Base-by-base conservation (phyloP, 805 yeast species). In the Blastobotrys terrestris region DNA sequence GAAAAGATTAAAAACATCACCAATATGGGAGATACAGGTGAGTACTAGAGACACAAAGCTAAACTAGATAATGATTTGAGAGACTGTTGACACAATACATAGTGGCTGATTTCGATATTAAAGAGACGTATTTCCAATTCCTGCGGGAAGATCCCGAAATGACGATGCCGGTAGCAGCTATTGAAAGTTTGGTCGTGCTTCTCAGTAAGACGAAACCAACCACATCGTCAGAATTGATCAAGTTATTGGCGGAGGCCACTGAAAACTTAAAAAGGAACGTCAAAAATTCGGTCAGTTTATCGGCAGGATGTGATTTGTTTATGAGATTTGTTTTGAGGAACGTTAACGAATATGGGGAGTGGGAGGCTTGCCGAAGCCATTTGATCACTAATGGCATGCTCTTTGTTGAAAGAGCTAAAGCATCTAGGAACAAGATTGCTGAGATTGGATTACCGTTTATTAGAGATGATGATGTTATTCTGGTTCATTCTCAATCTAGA, bases 151-250 rank as follows among this genome's bases (percentile, higher is more conserved):
- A 94, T 70, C 77, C 87, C n/a, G 98, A 94, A 53, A 87, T 94
- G 83, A 91, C 99, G 3, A 94, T 91, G 97, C 99, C 99, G 1
- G 88, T 94, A 35, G 99, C 99, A 44, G 99, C 99, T 39, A 94
- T 94, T 63, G 98, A 94, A 72, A 82, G 96, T 11, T 74, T 94
- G 45, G 96, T 94, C 22, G 86, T 94, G 6, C 78, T 94, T 70
- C 71, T 92, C 26, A 78, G 84, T 58, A 81, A 84, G 48, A 84
- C 89, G 60, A 90, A 89, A 66, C 97, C 99, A 5, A 78, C 89
- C 7, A 94, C 99, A 0, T 89, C 96, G 1, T 87, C 97, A 1
- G 99, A 94, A 67, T 78, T 94, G 64, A 91, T 91, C 63, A 86
- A 81, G 49, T 74, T 90, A 11, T 80, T 92, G 49, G 85, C 86